These are phyloP conservation scores for Fusarium aywerte DNA, from an alignment of 2,329 filamentous ascomycete genomes.

Conservation along the genomic window DNA sequence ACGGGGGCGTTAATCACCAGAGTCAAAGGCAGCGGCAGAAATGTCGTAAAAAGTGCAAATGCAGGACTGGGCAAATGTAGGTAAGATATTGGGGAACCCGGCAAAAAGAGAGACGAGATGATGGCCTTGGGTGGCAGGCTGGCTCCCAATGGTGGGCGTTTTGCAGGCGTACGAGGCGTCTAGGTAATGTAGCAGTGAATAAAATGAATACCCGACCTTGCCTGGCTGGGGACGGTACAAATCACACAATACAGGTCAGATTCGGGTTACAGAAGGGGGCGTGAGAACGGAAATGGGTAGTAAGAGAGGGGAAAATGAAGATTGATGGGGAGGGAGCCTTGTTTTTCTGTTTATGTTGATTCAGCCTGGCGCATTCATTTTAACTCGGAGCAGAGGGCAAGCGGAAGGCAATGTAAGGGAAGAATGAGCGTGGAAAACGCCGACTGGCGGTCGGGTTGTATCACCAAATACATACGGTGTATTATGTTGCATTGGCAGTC, in stretches of 20 bases:
- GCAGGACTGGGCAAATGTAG: conserved; percentile 14
- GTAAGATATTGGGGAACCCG: conserved; percentile 14
- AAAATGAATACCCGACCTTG: conserved; percentile 21
- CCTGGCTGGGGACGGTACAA: background rate
- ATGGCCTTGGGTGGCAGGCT: background rate
- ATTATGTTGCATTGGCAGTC: background rate
- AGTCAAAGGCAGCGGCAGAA: background rate
- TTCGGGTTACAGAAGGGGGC: conserved; percentile 25
- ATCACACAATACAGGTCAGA: conserved; percentile 24
- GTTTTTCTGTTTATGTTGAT: conserved; percentile 14
- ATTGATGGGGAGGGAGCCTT: conserved; percentile 1
- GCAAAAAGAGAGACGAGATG: conserved; percentile 2
- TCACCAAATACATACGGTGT: background rate
- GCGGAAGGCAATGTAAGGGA: too few relatives aligned
- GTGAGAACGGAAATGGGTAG: conserved; percentile 14
- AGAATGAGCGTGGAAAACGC: background rate
- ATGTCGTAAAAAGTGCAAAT: conserved; percentile 21
- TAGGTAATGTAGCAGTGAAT: conserved; percentile 30
- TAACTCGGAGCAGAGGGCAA: background rate
- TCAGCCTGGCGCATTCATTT: background rate
- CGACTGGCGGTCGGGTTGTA: background rate
- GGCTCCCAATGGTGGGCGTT: conserved; percentile 17
- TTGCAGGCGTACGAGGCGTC: conserved; percentile 38
- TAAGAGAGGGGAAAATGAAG: conserved; percentile 4
- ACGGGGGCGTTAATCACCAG: conserved; percentile 2